Base-by-base conservation (phyloP, 176 grass and related monocot genomes). In the Tuctoria greenei region DNA sequence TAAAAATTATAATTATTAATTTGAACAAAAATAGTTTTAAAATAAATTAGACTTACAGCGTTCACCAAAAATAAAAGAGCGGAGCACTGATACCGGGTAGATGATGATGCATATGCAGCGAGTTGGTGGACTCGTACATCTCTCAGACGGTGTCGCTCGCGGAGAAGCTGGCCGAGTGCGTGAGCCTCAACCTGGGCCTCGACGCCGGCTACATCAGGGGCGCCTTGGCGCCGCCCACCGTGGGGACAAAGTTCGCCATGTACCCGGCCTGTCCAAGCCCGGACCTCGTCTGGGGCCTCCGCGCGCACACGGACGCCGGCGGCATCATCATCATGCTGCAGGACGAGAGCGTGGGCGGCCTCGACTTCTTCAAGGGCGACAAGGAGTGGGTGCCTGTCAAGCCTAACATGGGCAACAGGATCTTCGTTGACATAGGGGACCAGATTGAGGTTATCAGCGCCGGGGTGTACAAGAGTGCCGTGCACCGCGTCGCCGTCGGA, bases 371-470 rank as follows among this genome's bases (percentile, higher is more conserved):
- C 64, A 98, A 82, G 89, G 86, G 77, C 64, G 89, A 80, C 74
- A 21, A 1, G 1, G 68, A 78, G 27, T 95, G 91, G 91, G 58
- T 95, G 0, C 87, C 88, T 78, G 91, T 99, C n/a, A 87, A 89
- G 2, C 89, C 95, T 15, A 88, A 66, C 39, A 47, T 66, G 79
- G 77, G 61, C 40, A 77, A 92, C 83, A 45, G 91, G 63, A 88
- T 99, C 73, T 89, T 95, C 35, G 75, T 99, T 28, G 92, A 99
- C 76, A 84, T 99, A 8, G 95, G 95, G 4, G 91, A 99, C 75
- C 95, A 99, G 82, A 89, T 99, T 0, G 91, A 99, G 93, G 94
- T 99, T 49, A 90, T 99, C 85, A 95, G 89, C 59, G 94, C 88
- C 38, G 95, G 89, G n/a, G 80, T 72, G 61, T 99, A 99, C 89